Evolutionary conservation across 805 yeast genomes (phyloP), one percentile per base, ranked within the genome.

Genomic region (Kuraishia capsulata): DNA sequence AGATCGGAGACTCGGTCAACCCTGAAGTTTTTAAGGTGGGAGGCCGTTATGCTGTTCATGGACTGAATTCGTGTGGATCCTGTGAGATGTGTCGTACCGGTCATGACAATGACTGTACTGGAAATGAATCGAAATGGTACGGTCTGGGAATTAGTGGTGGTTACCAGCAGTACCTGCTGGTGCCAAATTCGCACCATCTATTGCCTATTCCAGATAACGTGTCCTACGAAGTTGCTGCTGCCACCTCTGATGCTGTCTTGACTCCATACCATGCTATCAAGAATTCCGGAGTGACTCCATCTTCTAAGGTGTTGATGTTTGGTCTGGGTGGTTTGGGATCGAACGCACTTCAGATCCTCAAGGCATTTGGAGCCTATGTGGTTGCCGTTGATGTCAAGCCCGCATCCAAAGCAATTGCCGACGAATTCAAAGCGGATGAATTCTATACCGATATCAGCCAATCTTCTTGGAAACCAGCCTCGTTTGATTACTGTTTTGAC

Each of bases 381-480:
- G 44, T 42, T 10, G 48, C 41, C 19, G 40, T 45, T 20, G 59
- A 54, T 20, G 37, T 47, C 13, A 64, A 64, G 44, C 42, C 43
- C 9, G 59, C 51, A 4, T 33, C 54, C n/a, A 45, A 43, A 29
- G 40, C 44, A 2, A 30, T 49, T 11, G 73, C 68, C 2, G 37
- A 44, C 17, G 43, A 48, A 13, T 48, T 49, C 23, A 74, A 74
- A 1, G 76, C 75, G 4, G 50, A 59, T 43, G 70, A 63, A 35
- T 66, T 63, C 32, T 49, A 62, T 41, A 57, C 63, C 8, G 61
- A 61, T 38, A 26, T 42, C 5, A 36, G 43, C 37, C 36, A 49
- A 3, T 48, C 60, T 3, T 36, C 46, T 2, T 63, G 64, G 36
- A 43, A 40, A 4, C 45, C 41, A 8, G 62, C 56, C 42, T 49